Conservation (phyloP, 768 basidiomycete genomes). For the Mycena rosella region DNA sequence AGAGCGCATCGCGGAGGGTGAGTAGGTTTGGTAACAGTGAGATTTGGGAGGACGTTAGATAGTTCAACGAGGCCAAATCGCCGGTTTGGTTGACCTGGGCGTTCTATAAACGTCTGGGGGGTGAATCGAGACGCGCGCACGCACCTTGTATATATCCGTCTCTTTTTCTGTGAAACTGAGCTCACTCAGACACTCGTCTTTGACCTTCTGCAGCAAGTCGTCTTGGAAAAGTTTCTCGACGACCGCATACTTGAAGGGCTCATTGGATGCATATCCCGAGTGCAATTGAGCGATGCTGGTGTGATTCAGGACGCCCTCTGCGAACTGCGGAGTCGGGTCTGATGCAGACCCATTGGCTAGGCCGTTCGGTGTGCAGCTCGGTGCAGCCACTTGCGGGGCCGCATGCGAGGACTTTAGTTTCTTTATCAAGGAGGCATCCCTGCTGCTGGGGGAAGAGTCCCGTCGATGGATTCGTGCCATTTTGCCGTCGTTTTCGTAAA, state of each 20-base stretch:
- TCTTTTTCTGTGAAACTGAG: constrained; percentile 93
- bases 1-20: constrained; percentile 90
- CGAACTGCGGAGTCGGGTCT: constrained; percentile 59
- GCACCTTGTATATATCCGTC: constrained; percentile 97
- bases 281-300: constrained; percentile 68
- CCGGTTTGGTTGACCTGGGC: constrained; percentile 94
- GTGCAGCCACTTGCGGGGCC: not conserved
- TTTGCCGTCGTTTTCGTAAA: constrained; percentile 10
- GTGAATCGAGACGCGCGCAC: constrained; percentile 14
- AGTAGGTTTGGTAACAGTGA: constrained; percentile 85
- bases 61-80: constrained; percentile 93
- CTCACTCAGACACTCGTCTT: constrained; percentile 85
- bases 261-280: constrained; percentile 64
- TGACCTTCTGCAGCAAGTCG: constrained; percentile 81
- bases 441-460: constrained; percentile 41
- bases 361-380: constrained; percentile 22
- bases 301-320: constrained; percentile 68
- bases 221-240: constrained; percentile 88
- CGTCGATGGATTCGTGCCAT: constrained; percentile 49
- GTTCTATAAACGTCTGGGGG: constrained; percentile 9
- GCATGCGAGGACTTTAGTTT: constrained; percentile 47
- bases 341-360: constrained; percentile 24
- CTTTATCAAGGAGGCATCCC: constrained; percentile 38
- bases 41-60: constrained; percentile 82
- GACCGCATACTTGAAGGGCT: constrained; percentile 87